phyloP scores from a whole-genome alignment of 1,284 basidiomycete genomes.

The Fomitopsis palustris region DNA sequence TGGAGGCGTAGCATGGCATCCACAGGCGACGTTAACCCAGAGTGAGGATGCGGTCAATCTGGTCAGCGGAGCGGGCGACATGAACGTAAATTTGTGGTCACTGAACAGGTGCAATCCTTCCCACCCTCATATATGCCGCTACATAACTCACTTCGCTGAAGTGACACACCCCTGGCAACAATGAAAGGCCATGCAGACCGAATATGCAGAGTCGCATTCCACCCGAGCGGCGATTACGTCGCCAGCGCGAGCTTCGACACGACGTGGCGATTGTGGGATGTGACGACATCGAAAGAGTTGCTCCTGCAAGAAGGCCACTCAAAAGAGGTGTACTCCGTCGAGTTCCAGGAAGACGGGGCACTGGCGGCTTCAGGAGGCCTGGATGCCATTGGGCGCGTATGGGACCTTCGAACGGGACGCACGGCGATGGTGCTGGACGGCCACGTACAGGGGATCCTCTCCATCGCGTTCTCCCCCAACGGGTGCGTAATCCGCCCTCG shows the following conservation, averaged over 20 bases:
- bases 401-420: constrained; percentile 93
- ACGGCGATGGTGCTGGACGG: constrained; percentile 99
- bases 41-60: constrained; percentile 74
- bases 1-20: constrained; percentile 98
- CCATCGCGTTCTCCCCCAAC: constrained; percentile 93
- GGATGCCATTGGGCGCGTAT: constrained; percentile 95
- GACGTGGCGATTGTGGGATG: constrained; percentile 98
- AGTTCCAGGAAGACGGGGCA: constrained; percentile 95
- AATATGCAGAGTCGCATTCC: constrained; percentile 92
- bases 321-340: constrained; percentile 93
- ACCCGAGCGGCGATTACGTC: constrained; percentile 91
- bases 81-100: constrained; percentile 86
- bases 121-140: neutral
- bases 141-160: constrained; percentile 24
- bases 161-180: constrained; percentile 77
- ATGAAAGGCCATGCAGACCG: constrained; percentile 89
- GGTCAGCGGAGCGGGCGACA: constrained; percentile 89
- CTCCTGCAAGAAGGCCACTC: constrained; percentile 96
- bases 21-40: constrained; percentile 84
- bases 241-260: constrained; percentile 97
- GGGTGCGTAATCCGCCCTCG: constrained; percentile 51
- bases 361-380: constrained; percentile 92
- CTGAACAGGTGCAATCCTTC: constrained; percentile 59
- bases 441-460: constrained; percentile 91
- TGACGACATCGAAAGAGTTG: constrained; percentile 76